Percentiles rank a stretch among this genome's conserved stretches.
phyloP scores from a whole-genome alignment of 352 stramenopile species.

The Pythium myriotylum region DNA sequence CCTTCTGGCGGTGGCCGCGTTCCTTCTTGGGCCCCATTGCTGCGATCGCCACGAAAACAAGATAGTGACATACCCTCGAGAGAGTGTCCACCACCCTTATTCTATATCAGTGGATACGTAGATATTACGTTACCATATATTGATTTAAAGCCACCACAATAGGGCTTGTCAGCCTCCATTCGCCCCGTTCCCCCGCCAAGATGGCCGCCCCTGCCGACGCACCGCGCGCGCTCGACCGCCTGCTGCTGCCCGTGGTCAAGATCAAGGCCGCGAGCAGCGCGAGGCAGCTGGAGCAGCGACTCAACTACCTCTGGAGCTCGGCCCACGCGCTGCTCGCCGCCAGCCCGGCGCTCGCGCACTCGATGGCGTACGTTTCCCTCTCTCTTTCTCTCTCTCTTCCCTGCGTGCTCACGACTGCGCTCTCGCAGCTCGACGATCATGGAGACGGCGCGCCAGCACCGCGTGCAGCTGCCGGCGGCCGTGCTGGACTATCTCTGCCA shows the following conservation, averaged over 20 bases:
- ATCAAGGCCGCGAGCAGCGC: conserved; percentile 36
- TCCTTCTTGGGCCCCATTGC: conserved; percentile 24
- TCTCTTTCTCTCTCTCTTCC: not conserved
- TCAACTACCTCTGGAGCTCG: conserved; percentile 67
- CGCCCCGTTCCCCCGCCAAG: too few species aligned
- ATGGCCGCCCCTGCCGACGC: not conserved
- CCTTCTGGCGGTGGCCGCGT: conserved; percentile 82
- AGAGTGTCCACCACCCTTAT: not conserved
- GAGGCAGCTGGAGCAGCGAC: conserved; percentile 65
- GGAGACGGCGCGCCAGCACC: conserved; percentile 41
- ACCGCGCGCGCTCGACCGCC: conserved; percentile 7
- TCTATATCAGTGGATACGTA: not conserved
- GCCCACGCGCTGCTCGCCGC: conserved; percentile 52
- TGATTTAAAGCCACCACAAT: too few species aligned
- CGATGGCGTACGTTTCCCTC: conserved; percentile 46
- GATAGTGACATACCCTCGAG: conserved; percentile 16
- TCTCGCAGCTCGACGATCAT: conserved; percentile 51
- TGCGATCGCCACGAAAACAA: not conserved
- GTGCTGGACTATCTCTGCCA: conserved; percentile 76
- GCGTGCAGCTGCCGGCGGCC: conserved; percentile 37
- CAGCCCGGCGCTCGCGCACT: conserved; percentile 45
- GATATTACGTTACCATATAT: not conserved
- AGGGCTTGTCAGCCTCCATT: too few species aligned
- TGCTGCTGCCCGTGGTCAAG: conserved; percentile 50
- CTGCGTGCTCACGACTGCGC: not conserved